Conservation (phyloP, 1,284 basidiomycete species). For the Papiliotrema terrestris region DNA sequence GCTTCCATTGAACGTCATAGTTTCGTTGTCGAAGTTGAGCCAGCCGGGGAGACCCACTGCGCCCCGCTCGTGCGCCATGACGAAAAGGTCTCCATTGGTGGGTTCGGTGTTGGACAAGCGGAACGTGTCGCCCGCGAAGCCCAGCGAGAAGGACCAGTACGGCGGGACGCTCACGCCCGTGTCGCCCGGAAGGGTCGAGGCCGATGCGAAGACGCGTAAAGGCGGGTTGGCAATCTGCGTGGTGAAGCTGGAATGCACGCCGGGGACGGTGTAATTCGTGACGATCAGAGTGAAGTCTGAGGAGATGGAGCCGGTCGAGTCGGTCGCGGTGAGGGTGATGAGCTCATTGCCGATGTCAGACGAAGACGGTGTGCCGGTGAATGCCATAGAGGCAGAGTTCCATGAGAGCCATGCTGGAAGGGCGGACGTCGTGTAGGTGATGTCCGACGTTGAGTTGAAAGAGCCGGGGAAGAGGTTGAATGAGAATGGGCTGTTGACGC, state of each 20-base stretch:
- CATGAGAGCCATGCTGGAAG: constrained; percentile 54
- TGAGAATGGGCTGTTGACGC: constrained; percentile 40
- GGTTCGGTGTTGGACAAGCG: constrained; percentile 42
- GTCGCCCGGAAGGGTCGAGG: constrained; percentile 34
- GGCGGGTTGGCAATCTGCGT: constrained; percentile 43
- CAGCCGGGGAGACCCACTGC: constrained; percentile 51
- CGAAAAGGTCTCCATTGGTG: constrained; percentile 46
- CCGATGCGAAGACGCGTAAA: constrained; percentile 40
- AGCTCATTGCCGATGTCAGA: constrained; percentile 33
- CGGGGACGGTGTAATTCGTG: constrained; percentile 40
- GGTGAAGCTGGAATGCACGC: constrained; percentile 40
- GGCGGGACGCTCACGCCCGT: constrained; percentile 47
- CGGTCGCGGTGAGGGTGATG: constrained; percentile 38
- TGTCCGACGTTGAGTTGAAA: constrained; percentile 30
- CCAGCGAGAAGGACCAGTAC: constrained; percentile 56
- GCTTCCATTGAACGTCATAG: constrained; percentile 54
- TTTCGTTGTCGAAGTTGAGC: constrained; percentile 54
- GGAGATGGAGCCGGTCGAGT: constrained; percentile 25
- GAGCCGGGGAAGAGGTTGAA: constrained; percentile 45
- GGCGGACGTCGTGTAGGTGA: constrained; percentile 45
- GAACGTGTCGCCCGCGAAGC: constrained; percentile 51
- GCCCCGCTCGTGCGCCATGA: constrained; percentile 48
- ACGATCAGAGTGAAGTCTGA: constrained; percentile 47
- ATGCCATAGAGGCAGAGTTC: constrained; percentile 29
- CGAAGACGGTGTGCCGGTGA: constrained; percentile 36